Conservation (phyloP, 352 stramenopile species). For the Globisporangium ultimum region DNA sequence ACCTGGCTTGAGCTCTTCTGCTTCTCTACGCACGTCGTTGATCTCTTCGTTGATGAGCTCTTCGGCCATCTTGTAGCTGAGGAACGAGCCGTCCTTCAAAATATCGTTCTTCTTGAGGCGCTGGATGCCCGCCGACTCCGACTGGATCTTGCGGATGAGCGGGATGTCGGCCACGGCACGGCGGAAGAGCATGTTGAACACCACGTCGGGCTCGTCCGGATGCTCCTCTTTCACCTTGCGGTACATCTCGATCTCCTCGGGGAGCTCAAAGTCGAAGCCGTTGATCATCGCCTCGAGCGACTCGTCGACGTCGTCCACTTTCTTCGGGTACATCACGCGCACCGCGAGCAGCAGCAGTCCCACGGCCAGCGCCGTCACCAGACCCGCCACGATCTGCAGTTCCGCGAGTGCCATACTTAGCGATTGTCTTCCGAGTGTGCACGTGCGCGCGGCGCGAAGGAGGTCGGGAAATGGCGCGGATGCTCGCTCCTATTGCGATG, state of each 20-base stretch:
- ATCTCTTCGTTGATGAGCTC: slow-evolving; percentile 88
- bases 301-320: slow-evolving; percentile 66
- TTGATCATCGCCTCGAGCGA: slow-evolving; percentile 88
- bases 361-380: slow-evolving; percentile 54
- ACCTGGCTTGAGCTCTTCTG: slow-evolving; percentile 81
- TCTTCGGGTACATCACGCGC: slow-evolving; percentile 68
- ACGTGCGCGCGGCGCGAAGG: background rate
- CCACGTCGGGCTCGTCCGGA: slow-evolving; percentile 56
- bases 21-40: slow-evolving; percentile 77
- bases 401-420: slow-evolving; percentile 46
- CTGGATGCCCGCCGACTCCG: slow-evolving; percentile 81
- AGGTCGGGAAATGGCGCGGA: no score
- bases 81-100: slow-evolving; percentile 82
- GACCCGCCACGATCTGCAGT: slow-evolving; percentile 67
- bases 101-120: slow-evolving; percentile 87
- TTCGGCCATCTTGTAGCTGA: slow-evolving; percentile 87
- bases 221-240: slow-evolving; percentile 66
- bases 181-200: slow-evolving; percentile 82
- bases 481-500: no score
- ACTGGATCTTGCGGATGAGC: slow-evolving; percentile 87
- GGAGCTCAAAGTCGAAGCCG: slow-evolving; percentile 84
- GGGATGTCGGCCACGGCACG: slow-evolving; percentile 81
- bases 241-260: slow-evolving; percentile 78
- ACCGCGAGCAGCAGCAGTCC: slow-evolving; percentile 61
- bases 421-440: background rate